Conservation (phyloP, 1,284 basidiomycete species). For the Caloboletus firmus region DNA sequence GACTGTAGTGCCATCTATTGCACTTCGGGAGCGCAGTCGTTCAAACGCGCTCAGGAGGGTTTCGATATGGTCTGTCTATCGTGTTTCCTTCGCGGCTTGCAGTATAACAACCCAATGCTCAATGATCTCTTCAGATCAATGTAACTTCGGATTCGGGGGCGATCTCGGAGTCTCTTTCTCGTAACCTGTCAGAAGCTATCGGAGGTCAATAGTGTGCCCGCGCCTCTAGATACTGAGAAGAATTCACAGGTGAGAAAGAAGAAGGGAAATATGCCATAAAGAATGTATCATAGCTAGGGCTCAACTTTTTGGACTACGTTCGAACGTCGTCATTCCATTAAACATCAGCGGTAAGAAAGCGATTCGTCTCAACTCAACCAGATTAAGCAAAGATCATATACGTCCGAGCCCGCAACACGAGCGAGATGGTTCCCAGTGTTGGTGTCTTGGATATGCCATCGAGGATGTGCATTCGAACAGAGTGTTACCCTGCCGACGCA, state of each 20-base stretch:
- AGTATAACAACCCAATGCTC: background rate
- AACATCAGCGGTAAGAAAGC: background rate
- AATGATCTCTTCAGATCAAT: conserved; percentile 44
- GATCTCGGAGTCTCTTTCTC: conserved; percentile 43
- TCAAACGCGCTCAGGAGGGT: conserved; percentile 50
- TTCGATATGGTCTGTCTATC: conserved; percentile 53
- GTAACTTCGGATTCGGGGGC: conserved; percentile 49
- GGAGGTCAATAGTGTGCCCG: conserved; percentile 8
- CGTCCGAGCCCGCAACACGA: background rate
- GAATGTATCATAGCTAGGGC: conserved; percentile 7
- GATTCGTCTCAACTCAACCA: background rate
- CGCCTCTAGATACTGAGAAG: conserved; percentile 16
- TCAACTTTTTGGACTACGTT: background rate
- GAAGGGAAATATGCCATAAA: background rate
- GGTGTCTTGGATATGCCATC: background rate
- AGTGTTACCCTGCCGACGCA: background rate
- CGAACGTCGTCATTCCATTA: background rate
- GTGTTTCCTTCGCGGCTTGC: background rate
- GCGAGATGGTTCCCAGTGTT: background rate
- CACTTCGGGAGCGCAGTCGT: conserved; percentile 49
- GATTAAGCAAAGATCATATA: background rate
- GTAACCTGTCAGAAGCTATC: conserved; percentile 34
- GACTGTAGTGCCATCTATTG: conserved; percentile 46
- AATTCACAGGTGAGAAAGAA: too few species aligned
- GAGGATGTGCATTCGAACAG: background rate